Conservation (phyloP, 78 protist genomes). For the Dictyostelium citrinum region DNA sequence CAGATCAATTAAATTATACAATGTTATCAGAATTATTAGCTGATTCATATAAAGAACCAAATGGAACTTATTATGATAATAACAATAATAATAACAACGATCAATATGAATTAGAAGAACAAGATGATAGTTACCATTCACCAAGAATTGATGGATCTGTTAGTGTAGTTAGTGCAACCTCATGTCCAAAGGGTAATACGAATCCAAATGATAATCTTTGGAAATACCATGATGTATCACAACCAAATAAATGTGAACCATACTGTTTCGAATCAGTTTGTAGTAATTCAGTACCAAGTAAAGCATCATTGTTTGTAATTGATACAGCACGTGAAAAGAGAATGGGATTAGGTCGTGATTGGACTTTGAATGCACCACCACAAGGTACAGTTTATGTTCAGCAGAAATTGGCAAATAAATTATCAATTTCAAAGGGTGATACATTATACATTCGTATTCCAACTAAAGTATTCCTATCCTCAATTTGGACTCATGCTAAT, state of each 20-base stretch:
- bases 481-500: constrained; percentile 12
- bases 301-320: constrained; percentile 2
- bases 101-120: not conserved
- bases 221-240: constrained; percentile 2
- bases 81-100: no score
- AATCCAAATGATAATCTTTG: not conserved
- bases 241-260: constrained; percentile 4
- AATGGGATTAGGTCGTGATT: constrained; percentile 79
- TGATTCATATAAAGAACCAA: not conserved
- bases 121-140: constrained; percentile 7
- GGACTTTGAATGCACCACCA: not conserved
- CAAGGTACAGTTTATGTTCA: constrained; percentile 43
- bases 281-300: not conserved
- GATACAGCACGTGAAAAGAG: constrained; percentile 60
- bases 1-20: constrained; percentile 69
- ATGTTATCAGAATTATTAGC: constrained; percentile 22
- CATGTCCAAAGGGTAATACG: constrained; percentile 42
- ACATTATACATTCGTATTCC: not conserved
- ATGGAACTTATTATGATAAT: not conserved
- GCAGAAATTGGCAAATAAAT: not conserved
- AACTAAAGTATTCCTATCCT: not conserved
- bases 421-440: constrained; percentile 34
- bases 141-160: constrained; percentile 9
- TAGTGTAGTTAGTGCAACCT: not conserved
- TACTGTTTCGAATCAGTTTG: constrained; percentile 43